Conservation (phyloP, 2,329 filamentous ascomycete genomes). For the Stylonectria norvegica region DNA sequence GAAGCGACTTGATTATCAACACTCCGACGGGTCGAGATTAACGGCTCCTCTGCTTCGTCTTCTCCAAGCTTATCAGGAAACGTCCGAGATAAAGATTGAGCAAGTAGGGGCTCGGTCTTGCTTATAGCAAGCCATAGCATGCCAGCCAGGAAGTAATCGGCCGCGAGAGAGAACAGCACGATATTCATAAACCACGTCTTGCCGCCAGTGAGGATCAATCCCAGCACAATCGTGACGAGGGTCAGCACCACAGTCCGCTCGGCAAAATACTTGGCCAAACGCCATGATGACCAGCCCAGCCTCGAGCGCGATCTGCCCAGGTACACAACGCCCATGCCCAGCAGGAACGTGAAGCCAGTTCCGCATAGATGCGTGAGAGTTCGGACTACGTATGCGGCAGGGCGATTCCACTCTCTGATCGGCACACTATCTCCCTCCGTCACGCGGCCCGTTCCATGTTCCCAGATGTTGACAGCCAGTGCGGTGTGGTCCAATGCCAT, state of each 20-base stretch:
- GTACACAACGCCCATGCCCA: slow-evolving; percentile 45
- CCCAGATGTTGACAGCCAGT: slow-evolving; percentile 39
- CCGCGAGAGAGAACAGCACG: slow-evolving; percentile 42
- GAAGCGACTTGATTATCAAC: slow-evolving; percentile 2
- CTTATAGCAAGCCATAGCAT: slow-evolving; percentile 38
- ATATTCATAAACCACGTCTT: slow-evolving; percentile 41
- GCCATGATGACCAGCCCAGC: slow-evolving; percentile 36
- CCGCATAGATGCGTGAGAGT: slow-evolving; percentile 45
- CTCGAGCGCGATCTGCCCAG: slow-evolving; percentile 40
- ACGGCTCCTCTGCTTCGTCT: slow-evolving; percentile 29
- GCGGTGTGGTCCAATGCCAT: slow-evolving; percentile 45
- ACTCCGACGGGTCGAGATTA: slow-evolving; percentile 12
- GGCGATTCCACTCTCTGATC: slow-evolving; percentile 37
- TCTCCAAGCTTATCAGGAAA: slow-evolving; percentile 10
- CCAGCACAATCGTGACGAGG: slow-evolving; percentile 30
- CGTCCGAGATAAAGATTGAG: slow-evolving; percentile 20
- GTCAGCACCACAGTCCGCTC: slow-evolving; percentile 37
- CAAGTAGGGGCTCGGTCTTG: slow-evolving; percentile 33
- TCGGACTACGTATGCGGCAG: slow-evolving; percentile 37
- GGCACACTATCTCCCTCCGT: slow-evolving; percentile 35
- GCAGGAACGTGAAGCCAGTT: slow-evolving; percentile 44
- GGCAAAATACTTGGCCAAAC: slow-evolving; percentile 38
- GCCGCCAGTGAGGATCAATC: slow-evolving; percentile 32
- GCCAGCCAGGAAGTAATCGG: slow-evolving; percentile 44
- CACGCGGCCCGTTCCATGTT: slow-evolving; percentile 37